Conservation (phyloP, 768 basidiomycete genomes). For the Termitomyces eurrhizus region DNA sequence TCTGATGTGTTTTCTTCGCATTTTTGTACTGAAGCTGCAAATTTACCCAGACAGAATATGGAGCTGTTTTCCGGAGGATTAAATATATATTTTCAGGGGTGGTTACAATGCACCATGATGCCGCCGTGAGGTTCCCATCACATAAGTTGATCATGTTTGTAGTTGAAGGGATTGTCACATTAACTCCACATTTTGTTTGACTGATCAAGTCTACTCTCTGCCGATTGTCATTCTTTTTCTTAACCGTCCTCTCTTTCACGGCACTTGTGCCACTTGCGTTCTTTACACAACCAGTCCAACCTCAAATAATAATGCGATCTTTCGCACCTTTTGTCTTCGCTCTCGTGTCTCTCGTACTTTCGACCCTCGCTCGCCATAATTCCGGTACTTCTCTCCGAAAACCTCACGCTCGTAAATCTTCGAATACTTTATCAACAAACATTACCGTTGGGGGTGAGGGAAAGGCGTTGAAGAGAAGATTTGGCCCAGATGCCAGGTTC, state of each 20-base stretch:
- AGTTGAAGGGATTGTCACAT: background rate
- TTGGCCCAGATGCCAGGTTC: conserved; percentile 22
- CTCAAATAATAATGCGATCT: conserved; percentile 15
- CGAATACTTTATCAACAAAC: conserved; percentile 1
- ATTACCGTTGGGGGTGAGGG: background rate
- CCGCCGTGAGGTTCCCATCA: background rate
- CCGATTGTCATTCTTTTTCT: background rate
- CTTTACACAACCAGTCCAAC: conserved; percentile 9
- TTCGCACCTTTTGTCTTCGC: conserved; percentile 12
- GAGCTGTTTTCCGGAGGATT: background rate
- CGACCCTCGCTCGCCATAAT: conserved; percentile 11
- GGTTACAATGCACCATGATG: too few species aligned
- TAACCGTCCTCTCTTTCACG: background rate
- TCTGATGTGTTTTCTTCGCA: background rate
- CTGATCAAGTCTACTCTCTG: background rate
- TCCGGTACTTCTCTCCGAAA: conserved; percentile 3
- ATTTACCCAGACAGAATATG: background rate
- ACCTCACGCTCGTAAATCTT: conserved; percentile 12
- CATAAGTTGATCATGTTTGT: background rate
- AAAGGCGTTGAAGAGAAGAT: conserved; percentile 24
- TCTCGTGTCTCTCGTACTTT: conserved; percentile 15
- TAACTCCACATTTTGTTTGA: background rate
- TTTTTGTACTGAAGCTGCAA: background rate
- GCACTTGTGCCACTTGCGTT: conserved; percentile 15
- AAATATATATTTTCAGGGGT: too few species aligned